Evolutionary conservation across 2,329 filamentous ascomycete genomes (phyloP).

Genomic region (Xylaria sp.): DNA sequence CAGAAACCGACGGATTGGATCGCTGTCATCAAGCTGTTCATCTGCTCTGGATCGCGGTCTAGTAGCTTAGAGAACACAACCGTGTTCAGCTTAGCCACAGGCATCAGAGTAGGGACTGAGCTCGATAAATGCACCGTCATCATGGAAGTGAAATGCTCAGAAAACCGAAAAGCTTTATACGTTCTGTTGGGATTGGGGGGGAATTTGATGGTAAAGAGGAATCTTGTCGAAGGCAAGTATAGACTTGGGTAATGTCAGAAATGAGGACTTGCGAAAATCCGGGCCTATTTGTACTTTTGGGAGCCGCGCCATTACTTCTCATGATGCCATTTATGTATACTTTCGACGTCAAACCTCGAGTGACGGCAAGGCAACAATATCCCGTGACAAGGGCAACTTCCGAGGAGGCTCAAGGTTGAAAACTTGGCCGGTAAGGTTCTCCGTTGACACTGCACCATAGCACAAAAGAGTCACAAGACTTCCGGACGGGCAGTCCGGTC

Average conservation of each 20-base stretch:
- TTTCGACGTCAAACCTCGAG: background rate
- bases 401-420: background rate
- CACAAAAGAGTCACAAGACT: background rate
- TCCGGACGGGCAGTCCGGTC: too few relatives aligned
- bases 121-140: background rate
- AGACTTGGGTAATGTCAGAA: background rate
- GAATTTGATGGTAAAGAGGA: background rate
- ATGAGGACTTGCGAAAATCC: too few relatives aligned
- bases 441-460: background rate
- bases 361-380: too few relatives aligned
- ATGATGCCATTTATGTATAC: too few relatives aligned
- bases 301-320: background rate
- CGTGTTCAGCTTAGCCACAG: slow-evolving; percentile 3
- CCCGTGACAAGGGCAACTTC: background rate
- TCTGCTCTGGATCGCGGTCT: slow-evolving; percentile 20
- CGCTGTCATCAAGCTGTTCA: slow-evolving; percentile 4
- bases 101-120: background rate
- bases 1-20: slow-evolving; percentile 19
- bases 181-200: background rate
- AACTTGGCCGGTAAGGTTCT: background rate
- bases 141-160: background rate
- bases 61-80: slow-evolving; percentile 20
- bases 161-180: background rate
- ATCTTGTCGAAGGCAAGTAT: background rate
- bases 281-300: background rate